Base-by-base conservation (phyloP, 1,284 basidiomycete genomes). In the Papiliotrema terrestris region DNA sequence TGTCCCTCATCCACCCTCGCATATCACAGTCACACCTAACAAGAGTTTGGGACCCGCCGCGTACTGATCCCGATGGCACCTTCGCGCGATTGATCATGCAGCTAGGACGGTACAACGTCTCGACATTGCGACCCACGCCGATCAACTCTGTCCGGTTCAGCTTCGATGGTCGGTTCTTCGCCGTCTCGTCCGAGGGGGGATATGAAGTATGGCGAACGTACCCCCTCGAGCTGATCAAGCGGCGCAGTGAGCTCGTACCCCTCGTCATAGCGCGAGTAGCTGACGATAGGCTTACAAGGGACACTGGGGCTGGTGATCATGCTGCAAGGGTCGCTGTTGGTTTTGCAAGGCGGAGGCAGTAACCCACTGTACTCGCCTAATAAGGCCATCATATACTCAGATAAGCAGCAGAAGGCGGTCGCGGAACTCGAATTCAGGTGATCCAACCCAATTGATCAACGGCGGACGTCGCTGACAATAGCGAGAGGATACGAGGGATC, bases 321-420 rank as follows among this genome's bases (percentile, higher is more conserved):
- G 1, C 78, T 92, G 51, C 90, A 93, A 65, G 82, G 85, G 22
- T 88, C 91, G 3, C 79, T 97, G 32, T 78, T 96, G 45, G 92
- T 93, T 71, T 84, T 97, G 39, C 82, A 95, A 60, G 93, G 93
- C 46, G 93, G 93, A 47, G 91, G 92, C 29, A 80, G 85, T 49
- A 88, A 87, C 69, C 93, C 93, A n/a, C 81, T 90, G 6, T 97
- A 92, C 75, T 86, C 93, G 26, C 90, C 89, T 25, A 97, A 97
- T 79, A 97, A 96, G 79, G 89, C 93, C 45, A 82, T 96, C 54
- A 75, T 97, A 45, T 96, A 89, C 86, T 88, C 96, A 75, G 90
- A 92, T 75, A 81, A 81, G 2, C 77, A 83, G 1, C 85, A 84
- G 3, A 78, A 80, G 49, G 86, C 92, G 65, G 86, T 93, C 38